These are phyloP conservation scores for Phytophthora uliginosa DNA, from an alignment of 352 stramenopile species.

Conservation along the genomic window DNA sequence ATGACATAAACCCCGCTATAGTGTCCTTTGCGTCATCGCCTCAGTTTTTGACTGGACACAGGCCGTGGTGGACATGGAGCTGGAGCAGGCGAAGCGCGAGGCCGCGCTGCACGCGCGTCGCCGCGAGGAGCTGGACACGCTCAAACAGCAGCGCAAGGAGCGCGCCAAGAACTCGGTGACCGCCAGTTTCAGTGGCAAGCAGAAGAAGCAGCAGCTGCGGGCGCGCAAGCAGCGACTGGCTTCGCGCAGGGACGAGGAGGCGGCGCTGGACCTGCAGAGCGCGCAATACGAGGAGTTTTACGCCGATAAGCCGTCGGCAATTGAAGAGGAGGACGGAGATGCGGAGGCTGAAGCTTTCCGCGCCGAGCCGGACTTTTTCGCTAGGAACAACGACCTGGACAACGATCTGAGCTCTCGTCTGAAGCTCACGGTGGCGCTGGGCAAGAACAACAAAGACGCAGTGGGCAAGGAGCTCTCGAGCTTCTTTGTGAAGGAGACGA, in stretches of 20 bases:
- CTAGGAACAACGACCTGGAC: constrained; percentile 72
- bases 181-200: constrained; percentile 86
- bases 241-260: constrained; percentile 68
- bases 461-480: constrained; percentile 88
- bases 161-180: constrained; percentile 62
- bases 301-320: constrained; percentile 36
- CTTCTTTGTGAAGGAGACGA: constrained; percentile 90
- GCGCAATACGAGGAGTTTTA: constrained; percentile 66
- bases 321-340: constrained; percentile 36
- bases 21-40: neutral
- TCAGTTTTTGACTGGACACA: constrained; percentile 24
- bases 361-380: constrained; percentile 70
- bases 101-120: constrained; percentile 76
- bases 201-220: constrained; percentile 89
- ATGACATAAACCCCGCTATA: constrained; percentile 9
- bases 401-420: constrained; percentile 73
- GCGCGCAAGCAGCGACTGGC: constrained; percentile 84
- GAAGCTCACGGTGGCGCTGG: constrained; percentile 85
- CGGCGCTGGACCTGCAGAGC: constrained; percentile 61
- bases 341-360: constrained; percentile 54
- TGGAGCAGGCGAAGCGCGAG: constrained; percentile 71
- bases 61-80: constrained; percentile 27
- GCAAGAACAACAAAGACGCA: constrained; percentile 85
- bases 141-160: constrained; percentile 88
- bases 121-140: constrained; percentile 75